Base-by-base conservation (phyloP, 371 early-diverging fungal species). In the Vairimorpha necatrix region DNA sequence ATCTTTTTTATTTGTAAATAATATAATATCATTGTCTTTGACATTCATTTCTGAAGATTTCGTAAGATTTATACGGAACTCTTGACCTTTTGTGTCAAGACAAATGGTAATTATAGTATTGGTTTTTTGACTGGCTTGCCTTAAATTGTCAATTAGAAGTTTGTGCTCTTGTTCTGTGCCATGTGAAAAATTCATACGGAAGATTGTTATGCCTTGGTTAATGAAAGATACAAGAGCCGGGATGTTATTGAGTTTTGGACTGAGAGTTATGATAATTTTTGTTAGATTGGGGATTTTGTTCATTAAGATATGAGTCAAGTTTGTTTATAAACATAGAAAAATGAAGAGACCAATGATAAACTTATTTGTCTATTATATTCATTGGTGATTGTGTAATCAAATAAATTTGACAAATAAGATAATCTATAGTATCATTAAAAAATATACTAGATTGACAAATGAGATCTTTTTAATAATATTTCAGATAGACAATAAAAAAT, bases 181-280 rank as follows among this genome's bases (percentile, higher is more conserved):
- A 81, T 89, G 89, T 78, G 84, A 84, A 75, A 88, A 75, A 76
- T 89, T 89, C 22, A 89, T 90, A 75, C 98, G 90, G 62, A 90
- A 92, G 73, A 98, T 91, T 84, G 91, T 93, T 89, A 96, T 90
- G 66, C 98, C 98, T 16, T 92, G 81, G 56, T 85, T 77, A 30
- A 86, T 74, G 38, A 89, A 80, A 24, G 82, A 30, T 50, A 58
- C 46, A 11, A 88, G 68, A 60, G 60, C 78, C 53, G 86, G 67
- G 75, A 80, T 38, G 18, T 73, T 65, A 18, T 47, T 61, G 13
- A 74, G 39, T 9, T 26, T 46, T 34, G 84, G 81, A 18, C 85
- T 84, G 22, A 85, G 32, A 30, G 85, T 85, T 36, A 74, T 74
- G 2, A 84, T 78, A 48, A 84, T 84, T 67, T 81, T 83, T 36